Evolutionary conservation across 345 rosid species (phyloP), one percentile per base, ranked within the genome.

Genomic region (Pistacia vera): DNA sequence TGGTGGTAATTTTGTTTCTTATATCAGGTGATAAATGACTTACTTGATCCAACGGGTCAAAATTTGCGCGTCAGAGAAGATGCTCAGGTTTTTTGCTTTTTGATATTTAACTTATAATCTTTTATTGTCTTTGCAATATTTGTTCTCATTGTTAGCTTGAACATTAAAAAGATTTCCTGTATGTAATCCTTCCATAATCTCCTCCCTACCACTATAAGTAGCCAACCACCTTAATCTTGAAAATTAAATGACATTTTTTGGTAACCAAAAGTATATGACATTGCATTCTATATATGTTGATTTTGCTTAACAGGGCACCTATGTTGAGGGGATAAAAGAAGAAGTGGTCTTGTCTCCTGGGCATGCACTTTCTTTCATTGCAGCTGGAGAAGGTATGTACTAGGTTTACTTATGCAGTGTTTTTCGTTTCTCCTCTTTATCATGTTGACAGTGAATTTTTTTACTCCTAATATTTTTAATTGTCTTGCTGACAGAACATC

Each of bases 291-390:
- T 58, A 41, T 22, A 44, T 51, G 28, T 58, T 64, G 44, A 30
- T 9, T 63, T 57, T 30, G 2, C 70, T 68, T 69, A 74, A 49
- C 83, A 97, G 99, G 99, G 99, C 44, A 97, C 99, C 62, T 97
- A 97, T 67, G 99, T 97, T 44, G 99, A 97, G 85, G 99, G 99
- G 66, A 92, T 97, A 82, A 97, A 94, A 83, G 99, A 97, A 87
- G 98, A 97, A 85, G 98, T 97, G 66, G 98, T 97, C 60, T 85
- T 97, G 84, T 97, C 99, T 85, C 99, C 99, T 52, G 99, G 98
- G 63, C 99, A 94, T 61, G 99, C 91, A 59, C 88, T 97, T 77
- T 97, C 99, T 68, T 97, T 97, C 82, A 94, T 97, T 86, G 97
- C 99, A 61, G 98, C 99, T 38, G 99, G 99, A 60, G 99, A 97